Conservation (phyloP, 768 basidiomycete genomes). For the Cyclocybe aegerita region DNA sequence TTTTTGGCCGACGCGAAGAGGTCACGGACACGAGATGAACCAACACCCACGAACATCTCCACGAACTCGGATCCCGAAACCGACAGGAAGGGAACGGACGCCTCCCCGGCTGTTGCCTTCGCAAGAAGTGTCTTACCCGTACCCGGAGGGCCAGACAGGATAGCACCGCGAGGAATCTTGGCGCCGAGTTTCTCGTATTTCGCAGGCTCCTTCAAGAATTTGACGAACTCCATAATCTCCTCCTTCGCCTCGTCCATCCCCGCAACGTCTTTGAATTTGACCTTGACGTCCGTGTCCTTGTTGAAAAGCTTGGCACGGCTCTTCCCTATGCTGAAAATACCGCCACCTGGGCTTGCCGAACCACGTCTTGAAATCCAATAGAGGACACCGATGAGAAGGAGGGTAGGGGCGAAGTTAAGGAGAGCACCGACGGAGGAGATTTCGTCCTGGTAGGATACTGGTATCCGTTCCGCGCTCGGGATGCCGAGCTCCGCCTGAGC, state of each 20-base stretch:
- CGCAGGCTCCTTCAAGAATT: conserved; percentile 94
- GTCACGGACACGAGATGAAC: conserved; percentile 95
- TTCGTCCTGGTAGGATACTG: conserved; percentile 96
- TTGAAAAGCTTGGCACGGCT: conserved; percentile 94
- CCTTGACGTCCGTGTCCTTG: conserved; percentile 91
- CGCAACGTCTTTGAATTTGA: conserved; percentile 95
- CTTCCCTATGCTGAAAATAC: conserved; percentile 97
- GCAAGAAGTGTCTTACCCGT: conserved; percentile 98
- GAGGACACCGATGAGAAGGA: conserved; percentile 87
- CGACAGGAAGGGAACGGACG: conserved; percentile 95
- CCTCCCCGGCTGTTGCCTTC: conserved; percentile 98
- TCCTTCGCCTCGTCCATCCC: conserved; percentile 99
- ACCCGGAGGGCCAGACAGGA: conserved; percentile 93
- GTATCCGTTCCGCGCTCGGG: conserved; percentile 89
- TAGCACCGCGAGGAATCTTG: conserved; percentile 95
- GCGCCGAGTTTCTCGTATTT: conserved; percentile 96
- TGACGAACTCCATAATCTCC: conserved; percentile 99
- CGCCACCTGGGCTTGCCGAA: conserved; percentile 67
- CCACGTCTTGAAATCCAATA: conserved; percentile 84
- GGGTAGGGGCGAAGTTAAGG: conserved; percentile 92
- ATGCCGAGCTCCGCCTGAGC: conserved; percentile 93
- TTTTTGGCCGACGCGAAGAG: conserved; percentile 97
- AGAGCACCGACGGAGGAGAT: conserved; percentile 80
- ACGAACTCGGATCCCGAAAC: conserved; percentile 99
- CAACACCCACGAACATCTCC: conserved; percentile 99